phyloP scores from a whole-genome alignment of 805 yeast species.

The Saccharomycopsis fermentans region DNA sequence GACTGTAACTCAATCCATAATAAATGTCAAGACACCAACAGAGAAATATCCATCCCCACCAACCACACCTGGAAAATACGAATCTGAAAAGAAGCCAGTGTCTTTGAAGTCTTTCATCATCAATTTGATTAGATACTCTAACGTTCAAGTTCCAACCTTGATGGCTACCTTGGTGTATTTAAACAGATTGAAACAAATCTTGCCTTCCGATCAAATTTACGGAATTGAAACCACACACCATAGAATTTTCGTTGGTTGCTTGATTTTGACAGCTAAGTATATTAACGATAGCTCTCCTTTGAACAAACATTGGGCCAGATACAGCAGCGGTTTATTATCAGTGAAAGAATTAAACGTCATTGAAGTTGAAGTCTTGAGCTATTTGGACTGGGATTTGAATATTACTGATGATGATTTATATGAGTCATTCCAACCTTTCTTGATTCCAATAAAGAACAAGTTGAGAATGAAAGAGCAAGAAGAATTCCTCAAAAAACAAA shows the following conservation, averaged over 20 bases:
- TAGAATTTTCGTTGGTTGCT: conserved; percentile 63
- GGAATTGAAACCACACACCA: conserved; percentile 76
- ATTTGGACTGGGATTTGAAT: conserved; percentile 63
- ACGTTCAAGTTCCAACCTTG: conserved; percentile 72
- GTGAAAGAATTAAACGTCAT: conserved; percentile 63
- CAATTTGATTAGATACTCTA: conserved; percentile 60
- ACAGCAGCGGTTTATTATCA: conserved; percentile 64
- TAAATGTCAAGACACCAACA: conserved; percentile 17
- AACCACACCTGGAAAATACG: conserved; percentile 21
- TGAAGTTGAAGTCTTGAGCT: conserved; percentile 65
- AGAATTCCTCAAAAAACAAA: conserved; percentile 10
- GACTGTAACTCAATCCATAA: conserved; percentile 14
- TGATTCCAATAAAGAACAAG: conserved; percentile 58
- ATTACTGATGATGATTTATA: conserved; percentile 61
- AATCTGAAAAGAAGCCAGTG: conserved; percentile 30
- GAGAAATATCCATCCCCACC: conserved; percentile 27
- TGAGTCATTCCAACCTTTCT: conserved; percentile 57
- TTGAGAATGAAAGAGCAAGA: conserved; percentile 21
- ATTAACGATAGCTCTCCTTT: conserved; percentile 74
- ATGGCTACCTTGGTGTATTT: conserved; percentile 64
- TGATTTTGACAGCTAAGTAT: conserved; percentile 62
- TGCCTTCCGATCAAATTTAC: conserved; percentile 59
- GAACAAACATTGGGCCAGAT: conserved; percentile 70
- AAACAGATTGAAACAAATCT: conserved; percentile 45
- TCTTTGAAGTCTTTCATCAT: conserved; percentile 68